These are phyloP conservation scores for Phycomyces blakesleeanus DNA, from an alignment of 192 early-diverging fungal genomes.

Conservation along the genomic window DNA sequence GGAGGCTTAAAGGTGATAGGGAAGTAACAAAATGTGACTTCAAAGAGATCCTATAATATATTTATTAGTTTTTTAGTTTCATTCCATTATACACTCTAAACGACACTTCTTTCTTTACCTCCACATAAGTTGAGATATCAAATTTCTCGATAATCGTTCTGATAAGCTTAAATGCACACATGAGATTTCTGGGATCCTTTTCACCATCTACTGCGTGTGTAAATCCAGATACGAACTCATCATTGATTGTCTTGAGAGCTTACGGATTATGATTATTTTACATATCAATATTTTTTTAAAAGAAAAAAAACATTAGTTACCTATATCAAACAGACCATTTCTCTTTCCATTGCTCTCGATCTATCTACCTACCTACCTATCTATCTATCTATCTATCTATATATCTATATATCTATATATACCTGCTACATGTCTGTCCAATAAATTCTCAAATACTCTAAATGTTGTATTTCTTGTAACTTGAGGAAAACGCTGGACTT, in stretches of 20 bases:
- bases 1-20: slow-evolving; percentile 98
- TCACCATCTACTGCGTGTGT: slow-evolving; percentile 92
- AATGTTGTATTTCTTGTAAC: slow-evolving; percentile 72
- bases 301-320: slow-evolving; percentile 20
- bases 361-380: too few relatives aligned
- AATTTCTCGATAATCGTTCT: slow-evolving; percentile 68
- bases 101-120: slow-evolving; percentile 45
- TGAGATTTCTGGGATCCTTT: slow-evolving; percentile 96
- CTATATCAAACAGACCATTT: too few relatives aligned
- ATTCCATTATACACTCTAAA: background rate
- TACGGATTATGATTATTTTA: too few relatives aligned
- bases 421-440: slow-evolving; percentile 61
- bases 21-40: slow-evolving; percentile 98
- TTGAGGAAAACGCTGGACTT: slow-evolving; percentile 92
- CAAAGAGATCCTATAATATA: slow-evolving; percentile 76
- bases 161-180: slow-evolving; percentile 80
- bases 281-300: too few relatives aligned
- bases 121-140: slow-evolving; percentile 74
- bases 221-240: slow-evolving; percentile 79
- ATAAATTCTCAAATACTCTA: slow-evolving; percentile 63
- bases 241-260: slow-evolving; percentile 62
- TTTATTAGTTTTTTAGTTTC: slow-evolving; percentile 19
- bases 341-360: too few relatives aligned
- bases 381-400: too few relatives aligned
- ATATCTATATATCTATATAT: background rate